Percentiles rank a stretch among this genome's conserved stretches.
These are phyloP conservation scores for Penicillium fuscoglaucum DNA, from an alignment of 2,329 filamentous ascomycete species.

Conservation along the genomic window DNA sequence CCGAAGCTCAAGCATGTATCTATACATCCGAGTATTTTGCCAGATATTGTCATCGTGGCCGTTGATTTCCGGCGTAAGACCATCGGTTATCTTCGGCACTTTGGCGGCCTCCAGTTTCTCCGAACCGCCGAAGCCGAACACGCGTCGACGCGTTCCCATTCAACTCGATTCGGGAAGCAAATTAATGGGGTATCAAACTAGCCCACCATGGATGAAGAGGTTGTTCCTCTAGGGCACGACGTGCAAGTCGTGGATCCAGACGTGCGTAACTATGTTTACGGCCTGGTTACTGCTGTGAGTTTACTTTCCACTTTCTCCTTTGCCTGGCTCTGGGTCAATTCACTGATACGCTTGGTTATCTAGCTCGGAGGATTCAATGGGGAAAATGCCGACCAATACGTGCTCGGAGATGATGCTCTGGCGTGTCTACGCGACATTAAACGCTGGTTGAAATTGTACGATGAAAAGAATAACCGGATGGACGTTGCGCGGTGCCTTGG, in stretches of 20 bases:
- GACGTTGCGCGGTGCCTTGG: slow-evolving; percentile 91
- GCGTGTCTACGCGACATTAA: slow-evolving; percentile 91
- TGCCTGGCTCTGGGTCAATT: slow-evolving; percentile 13
- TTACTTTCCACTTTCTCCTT: background rate
- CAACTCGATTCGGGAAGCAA: slow-evolving; percentile 19
- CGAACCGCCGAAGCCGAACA: slow-evolving; percentile 24
- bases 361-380: slow-evolving; percentile 82
- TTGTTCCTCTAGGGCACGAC: slow-evolving; percentile 45
- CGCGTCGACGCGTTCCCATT: slow-evolving; percentile 28
- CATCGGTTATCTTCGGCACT: slow-evolving; percentile 27
- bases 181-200: slow-evolving; percentile 8
- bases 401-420: slow-evolving; percentile 88
- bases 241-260: slow-evolving; percentile 76
- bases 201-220: slow-evolving; percentile 45
- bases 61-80: background rate
- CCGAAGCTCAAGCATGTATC: background rate
- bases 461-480: slow-evolving; percentile 88
- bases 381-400: slow-evolving; percentile 78
- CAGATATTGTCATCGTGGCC: background rate
- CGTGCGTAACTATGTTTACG: slow-evolving; percentile 89
- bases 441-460: slow-evolving; percentile 91
- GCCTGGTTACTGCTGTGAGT: slow-evolving; percentile 86
- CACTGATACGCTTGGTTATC: slow-evolving; percentile 10
- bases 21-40: slow-evolving; percentile 7
- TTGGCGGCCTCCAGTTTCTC: slow-evolving; percentile 20